phyloP scores from a whole-genome alignment of 805 yeast genomes.

The Ogataea pilisensis region DNA sequence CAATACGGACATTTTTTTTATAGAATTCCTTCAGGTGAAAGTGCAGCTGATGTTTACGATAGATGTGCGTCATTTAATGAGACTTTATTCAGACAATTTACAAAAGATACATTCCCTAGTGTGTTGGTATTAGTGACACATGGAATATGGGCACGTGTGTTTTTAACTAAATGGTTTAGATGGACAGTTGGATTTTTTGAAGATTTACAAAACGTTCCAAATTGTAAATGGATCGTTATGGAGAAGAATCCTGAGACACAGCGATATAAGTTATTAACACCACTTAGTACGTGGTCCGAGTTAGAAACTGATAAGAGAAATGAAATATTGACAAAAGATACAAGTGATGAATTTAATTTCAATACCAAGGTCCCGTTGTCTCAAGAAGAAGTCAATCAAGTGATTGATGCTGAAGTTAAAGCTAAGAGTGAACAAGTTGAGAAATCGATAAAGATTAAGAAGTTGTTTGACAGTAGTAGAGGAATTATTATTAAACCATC shows the following conservation, averaged over 20 bases:
- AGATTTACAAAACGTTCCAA: conserved; percentile 74
- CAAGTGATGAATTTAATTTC: conserved; percentile 23
- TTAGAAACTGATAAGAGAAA: conserved; percentile 29
- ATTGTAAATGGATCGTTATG: conserved; percentile 80
- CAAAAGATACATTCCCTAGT: conserved; percentile 64
- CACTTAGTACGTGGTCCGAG: conserved; percentile 70
- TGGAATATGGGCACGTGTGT: conserved; percentile 92
- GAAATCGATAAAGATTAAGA: conserved; percentile 40
- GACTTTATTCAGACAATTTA: conserved; percentile 77
- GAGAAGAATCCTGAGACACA: conserved; percentile 48
- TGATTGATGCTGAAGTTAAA: conserved; percentile 41
- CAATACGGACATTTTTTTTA: conserved; percentile 86
- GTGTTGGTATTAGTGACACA: conserved; percentile 84
- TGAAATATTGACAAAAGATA: conserved; percentile 22
- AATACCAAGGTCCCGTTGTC: conserved; percentile 20
- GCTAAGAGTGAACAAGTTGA: conserved; percentile 37
- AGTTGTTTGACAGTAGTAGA: conserved; percentile 29
- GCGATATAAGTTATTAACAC: conserved; percentile 56
- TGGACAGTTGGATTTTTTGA: conserved; percentile 93
- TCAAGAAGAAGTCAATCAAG: conserved; percentile 24
- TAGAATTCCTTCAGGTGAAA: conserved; percentile 89
- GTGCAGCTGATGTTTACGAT: conserved; percentile 95
- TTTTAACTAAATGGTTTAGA: conserved; percentile 89
- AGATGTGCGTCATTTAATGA: conserved; percentile 88
- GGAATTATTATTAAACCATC: background rate